Base-by-base conservation (phyloP, 345 rosid species). In the Iberis pinnata region DNA sequence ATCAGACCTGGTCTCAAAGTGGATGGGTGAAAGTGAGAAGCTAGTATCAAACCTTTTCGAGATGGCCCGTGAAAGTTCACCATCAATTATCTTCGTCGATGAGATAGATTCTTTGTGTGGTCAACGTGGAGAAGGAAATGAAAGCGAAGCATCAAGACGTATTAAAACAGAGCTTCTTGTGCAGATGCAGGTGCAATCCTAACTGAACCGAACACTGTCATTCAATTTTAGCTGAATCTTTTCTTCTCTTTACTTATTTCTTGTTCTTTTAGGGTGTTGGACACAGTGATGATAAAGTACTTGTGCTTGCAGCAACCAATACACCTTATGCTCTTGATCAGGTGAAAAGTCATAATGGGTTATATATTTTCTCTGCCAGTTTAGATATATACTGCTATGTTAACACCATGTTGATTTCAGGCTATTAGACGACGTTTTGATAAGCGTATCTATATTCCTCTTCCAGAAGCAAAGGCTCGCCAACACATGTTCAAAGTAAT, bases 1-100 rank as follows among this genome's bases (percentile, higher is more conserved):
- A 8, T 89, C 95, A 22, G 97, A 89, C 75, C 80, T 86, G 60
- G 95, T 89, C 45, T 89, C 97, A 33, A 89, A 89, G 73, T 89
- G 97, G 97, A 89, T 89, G 97, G 97, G 95, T 50, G 97, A 89
- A 73, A 89, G 97, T 69, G 97, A 89, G 64, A 89, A 89, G 78
- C 76, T 89, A 31, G 97, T 89, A 15, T 77, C 97, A 46, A 89
- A 78, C 67, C 95, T 89, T 66, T 86, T 89, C 48, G 78, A 86
- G 63, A 89, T 89, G 97, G 93, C 95, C 53, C 88, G 95, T 22
- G 97, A 86, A 70, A 86, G 93, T 89, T 78, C 92, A 43, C 97
- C 97, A 0, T 83, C 97, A 11, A 86, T 89, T 49, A 89, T 89
- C 40, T 89, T 89, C 65, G 46, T 89, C 48, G 97, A 89, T 73